Evolutionary conservation across 805 yeast genomes (phyloP), one percentile per base, ranked within the genome.

Genomic region (Kodamaea sagamina): DNA sequence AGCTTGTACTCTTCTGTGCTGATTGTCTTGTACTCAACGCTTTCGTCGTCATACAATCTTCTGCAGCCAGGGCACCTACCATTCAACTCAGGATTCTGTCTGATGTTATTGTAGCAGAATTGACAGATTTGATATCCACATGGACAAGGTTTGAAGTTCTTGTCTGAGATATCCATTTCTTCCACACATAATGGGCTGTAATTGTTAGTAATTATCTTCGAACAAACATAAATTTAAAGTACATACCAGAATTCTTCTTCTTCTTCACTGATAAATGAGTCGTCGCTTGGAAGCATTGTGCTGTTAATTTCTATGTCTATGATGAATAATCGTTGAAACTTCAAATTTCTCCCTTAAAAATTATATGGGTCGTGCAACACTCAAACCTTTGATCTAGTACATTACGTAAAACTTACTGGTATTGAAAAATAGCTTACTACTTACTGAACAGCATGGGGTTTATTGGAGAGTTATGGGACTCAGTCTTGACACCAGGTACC

Each of bases 101-200:
- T 79, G 57, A 93, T 93, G 63, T 90, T 92, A 69, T 93, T 93
- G 74, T 92, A 93, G 65, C 99, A 93, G 62, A 93, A 93, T 74
- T 92, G 98, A 65, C 99, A 93, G 46, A 93, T 87, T 63, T 95
- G 97, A 59, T 93, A 93, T 13, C 99, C 99, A 71, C 99, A 93
- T 1, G 98, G 98, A 72, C 99, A 93, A n/a, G 99, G 99, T 64
- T 86, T 89, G 75, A 93, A 93, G 69, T 89, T 88, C 59, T 86
- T 89, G 67, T 93, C 99, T 12, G 96, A 86, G 37, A 92, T 82
- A 65, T 93, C 99, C 89, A 93, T 84, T 62, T 93, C 97, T 67
- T 93, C 99, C 59, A 90, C 92, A 72, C 99, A 93, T 50, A 93
- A 78, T 44, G 99, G 99, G 68, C 96, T 67, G 38, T 10, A 39